phyloP scores from a whole-genome alignment of 2,329 filamentous ascomycete species.

The Aureobasidium leucospermi region DNA sequence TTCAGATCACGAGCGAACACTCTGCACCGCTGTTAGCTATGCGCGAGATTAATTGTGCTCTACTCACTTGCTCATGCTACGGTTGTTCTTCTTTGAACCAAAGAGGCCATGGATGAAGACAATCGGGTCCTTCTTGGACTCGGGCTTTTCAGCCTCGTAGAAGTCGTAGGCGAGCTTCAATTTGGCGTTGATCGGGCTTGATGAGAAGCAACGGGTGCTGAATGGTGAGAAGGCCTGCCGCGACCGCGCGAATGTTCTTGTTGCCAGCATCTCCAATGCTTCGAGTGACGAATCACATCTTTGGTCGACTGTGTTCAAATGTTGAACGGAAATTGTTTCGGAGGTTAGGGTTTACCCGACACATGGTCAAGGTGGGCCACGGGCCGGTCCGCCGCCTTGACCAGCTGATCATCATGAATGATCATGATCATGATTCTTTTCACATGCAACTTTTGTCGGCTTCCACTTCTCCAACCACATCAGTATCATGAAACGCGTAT shows the following conservation, averaged over 20 bases:
- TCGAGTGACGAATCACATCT: not conserved
- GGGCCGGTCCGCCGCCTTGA: not conserved
- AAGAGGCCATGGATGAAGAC: conserved; percentile 90
- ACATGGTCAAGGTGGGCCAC: not conserved
- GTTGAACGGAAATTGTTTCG: conserved; percentile 9
- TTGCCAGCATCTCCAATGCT: conserved; percentile 3
- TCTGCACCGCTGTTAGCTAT: conserved; percentile 39
- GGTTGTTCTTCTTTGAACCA: conserved; percentile 91
- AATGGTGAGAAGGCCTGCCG: not conserved
- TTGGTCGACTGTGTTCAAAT: not conserved
- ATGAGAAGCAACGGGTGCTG: not conserved
- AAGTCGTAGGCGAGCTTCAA: conserved; percentile 56
- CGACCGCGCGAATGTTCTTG: conserved; percentile 2
- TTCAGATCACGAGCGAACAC: conserved; percentile 72
- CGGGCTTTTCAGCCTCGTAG: conserved; percentile 45
- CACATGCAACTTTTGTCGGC: not conserved
- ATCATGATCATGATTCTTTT: conserved; percentile 9
- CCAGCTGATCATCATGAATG: not conserved
- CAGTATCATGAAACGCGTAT: conserved; percentile 2
- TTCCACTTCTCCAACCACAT: not conserved
- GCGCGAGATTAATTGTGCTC: not conserved
- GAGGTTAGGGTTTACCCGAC: not conserved
- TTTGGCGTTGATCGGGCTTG: not conserved
- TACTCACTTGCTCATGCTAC: conserved; percentile 84
- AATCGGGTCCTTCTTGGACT: conserved; percentile 51